Base-by-base conservation (phyloP, 768 basidiomycete genomes). In the Auricularia sp. region DNA sequence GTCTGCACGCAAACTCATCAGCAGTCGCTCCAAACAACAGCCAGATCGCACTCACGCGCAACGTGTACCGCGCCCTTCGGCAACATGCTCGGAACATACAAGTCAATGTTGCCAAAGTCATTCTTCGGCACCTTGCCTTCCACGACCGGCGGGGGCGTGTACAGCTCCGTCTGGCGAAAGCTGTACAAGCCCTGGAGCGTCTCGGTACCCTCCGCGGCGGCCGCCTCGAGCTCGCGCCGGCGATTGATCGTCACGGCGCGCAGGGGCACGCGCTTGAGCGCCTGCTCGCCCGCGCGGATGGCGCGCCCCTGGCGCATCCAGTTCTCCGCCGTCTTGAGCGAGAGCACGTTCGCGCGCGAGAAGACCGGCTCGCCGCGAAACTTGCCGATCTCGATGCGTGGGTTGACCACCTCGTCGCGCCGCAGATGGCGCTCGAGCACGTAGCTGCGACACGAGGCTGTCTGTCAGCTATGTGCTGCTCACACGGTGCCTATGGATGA, bases 291-390 rank as follows among this genome's bases (percentile, higher is more conserved):
- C 61, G 83, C 79, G 68, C 82, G 83, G 67, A 98, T 79, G 64
- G 77, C 77, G 58, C 93, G 82, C 1, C 97, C 97, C 64, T 85
- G 81, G 7, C 95, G 85, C 86, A 96, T 88, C 94, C 94, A 99
- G 70, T 89, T 95, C 75, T 98, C 97, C 36, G 90, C 84, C 10
- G 92, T 89, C 77, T 95, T 96, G 61, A 98, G 83, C 4, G 84
- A 76, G n/a, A 95, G 78, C 14, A 99, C 90, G 51, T 87, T 83
- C 2, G 86, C 83, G 54, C 96, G 86, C 45, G 92, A 83, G 74
- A 92, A 98, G 29, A 99, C 96, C 11, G 92, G 78, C 74, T 97
- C 93, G 63, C 94, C 96, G 64, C 89, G 86, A 79, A 98, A 98
- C 69, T 89, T 88, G 56, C 95, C 96, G 63, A 96, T 78, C 71